Evolutionary conservation across 2,329 filamentous ascomycete genomes (phyloP), one percentile per base, ranked within the genome.

Genomic region (Salinomyces thailandicus): DNA sequence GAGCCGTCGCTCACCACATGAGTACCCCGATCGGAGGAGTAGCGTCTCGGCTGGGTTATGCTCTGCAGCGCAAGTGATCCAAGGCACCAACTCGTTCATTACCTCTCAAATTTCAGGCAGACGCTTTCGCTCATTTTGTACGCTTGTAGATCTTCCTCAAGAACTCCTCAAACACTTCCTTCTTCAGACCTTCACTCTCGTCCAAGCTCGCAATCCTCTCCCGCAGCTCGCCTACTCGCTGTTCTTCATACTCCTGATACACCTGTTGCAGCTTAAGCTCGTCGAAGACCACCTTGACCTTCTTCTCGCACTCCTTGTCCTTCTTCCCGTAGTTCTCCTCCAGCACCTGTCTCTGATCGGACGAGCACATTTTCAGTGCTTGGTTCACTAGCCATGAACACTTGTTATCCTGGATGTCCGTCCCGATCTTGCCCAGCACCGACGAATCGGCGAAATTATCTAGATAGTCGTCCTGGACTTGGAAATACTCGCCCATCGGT

Each of bases 361-460:
- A 78, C 2, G 74, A 87, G 47, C 76, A 82, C 44, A 81, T 73
- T 60, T 78, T 73, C 41, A 98, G 72, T 31, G 91, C 91, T 66
- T 94, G 81, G 73, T 98, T 98, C 64, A 98, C 75, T 42, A 98
- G 70, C 91, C 91, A 98, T 28, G 85, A 93, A 73, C 91, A 98
- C 75, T 98, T 98, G 76, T 98, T 98, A 69, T 98, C 91, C 72
- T 87, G 80, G 63, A 98, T 98, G 58, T 98, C 91, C 42, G 91
- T 98, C 49, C 91, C 91, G 48, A 96, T 94, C 77, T 98, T 98
- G 63, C 91, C 91, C 60, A 98, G 91, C 56, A 86, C 76, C 55
- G 85, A 77, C 26, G 91, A 86, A 52, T 89, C 79, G 52, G 89
- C 91, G 58, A 91, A 98, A 68, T 93, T 93, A 72, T 98, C 91